phyloP scores from a whole-genome alignment of 495 filamentous ascomycete genomes.

The Penicillium coffeae region DNA sequence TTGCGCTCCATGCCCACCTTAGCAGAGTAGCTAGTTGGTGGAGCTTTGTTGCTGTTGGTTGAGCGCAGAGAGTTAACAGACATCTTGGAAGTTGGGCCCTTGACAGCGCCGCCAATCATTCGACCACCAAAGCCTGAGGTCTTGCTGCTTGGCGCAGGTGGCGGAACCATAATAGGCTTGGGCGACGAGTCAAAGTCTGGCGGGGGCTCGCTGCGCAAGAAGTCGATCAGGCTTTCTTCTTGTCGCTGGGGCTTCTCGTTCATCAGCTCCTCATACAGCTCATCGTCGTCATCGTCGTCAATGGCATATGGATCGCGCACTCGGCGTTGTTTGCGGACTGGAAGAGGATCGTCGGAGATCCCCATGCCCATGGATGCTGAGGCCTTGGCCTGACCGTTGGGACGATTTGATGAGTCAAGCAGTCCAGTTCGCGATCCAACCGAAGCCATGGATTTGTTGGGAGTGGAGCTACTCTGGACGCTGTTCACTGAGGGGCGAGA shows the following conservation, averaged over 20 bases:
- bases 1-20: constrained; percentile 40
- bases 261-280: constrained; percentile 60
- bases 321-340: constrained; percentile 64
- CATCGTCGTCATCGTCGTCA: constrained; percentile 78
- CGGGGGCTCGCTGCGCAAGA: constrained; percentile 77
- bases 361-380: constrained; percentile 9
- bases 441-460: constrained; percentile 46
- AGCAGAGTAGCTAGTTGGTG: constrained; percentile 34
- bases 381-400: constrained; percentile 17
- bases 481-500: constrained; percentile 38
- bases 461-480: constrained; percentile 39
- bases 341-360: constrained; percentile 24
- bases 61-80: constrained; percentile 35
- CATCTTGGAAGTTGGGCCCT: constrained; percentile 23
- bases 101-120: constrained; percentile 13
- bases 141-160: constrained; percentile 50
- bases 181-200: constrained; percentile 53
- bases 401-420: constrained; percentile 36
- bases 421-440: constrained; percentile 58
- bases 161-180: constrained; percentile 26
- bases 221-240: constrained; percentile 78
- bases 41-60: constrained; percentile 9
- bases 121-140: constrained; percentile 42
- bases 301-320: constrained; percentile 89
- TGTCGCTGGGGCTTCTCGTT: constrained; percentile 44